Conservation (phyloP, 176 grass and related monocot genomes). For the Avena eriantha region DNA sequence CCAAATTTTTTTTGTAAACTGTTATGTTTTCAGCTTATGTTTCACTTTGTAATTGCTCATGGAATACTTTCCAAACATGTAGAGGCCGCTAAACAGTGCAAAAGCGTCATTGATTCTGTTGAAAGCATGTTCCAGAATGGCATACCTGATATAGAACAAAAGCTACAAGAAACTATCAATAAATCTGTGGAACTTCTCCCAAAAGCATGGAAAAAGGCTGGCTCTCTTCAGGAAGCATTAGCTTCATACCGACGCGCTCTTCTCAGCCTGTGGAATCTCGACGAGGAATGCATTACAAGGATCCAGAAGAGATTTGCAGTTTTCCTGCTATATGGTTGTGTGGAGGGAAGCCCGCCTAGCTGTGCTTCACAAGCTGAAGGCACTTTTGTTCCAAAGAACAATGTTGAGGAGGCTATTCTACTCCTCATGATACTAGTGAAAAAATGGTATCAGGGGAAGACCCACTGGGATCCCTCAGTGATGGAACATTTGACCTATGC, state of each 20-base stretch:
- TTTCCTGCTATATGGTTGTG: slow-evolving; percentile 68
- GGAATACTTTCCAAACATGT: slow-evolving; percentile 25
- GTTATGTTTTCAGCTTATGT: neutral
- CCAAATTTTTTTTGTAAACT: neutral
- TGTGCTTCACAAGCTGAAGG: slow-evolving; percentile 66
- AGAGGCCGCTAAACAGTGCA: slow-evolving; percentile 94
- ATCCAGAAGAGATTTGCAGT: slow-evolving; percentile 83
- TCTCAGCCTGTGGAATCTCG: slow-evolving; percentile 87
- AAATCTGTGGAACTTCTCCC: slow-evolving; percentile 93
- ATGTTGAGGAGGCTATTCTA: slow-evolving; percentile 85
- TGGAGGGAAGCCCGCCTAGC: slow-evolving; percentile 66
- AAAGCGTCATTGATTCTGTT: slow-evolving; percentile 81
- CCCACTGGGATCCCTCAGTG: slow-evolving; percentile 83
- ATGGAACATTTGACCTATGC: slow-evolving; percentile 89
- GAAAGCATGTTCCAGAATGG: slow-evolving; percentile 90
- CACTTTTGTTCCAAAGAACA: slow-evolving; percentile 78
- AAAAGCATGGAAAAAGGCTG: slow-evolving; percentile 84
- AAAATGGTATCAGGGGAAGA: slow-evolving; percentile 76
- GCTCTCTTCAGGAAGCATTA: slow-evolving; percentile 64
- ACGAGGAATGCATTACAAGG: slow-evolving; percentile 74
- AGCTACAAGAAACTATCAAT: slow-evolving; percentile 86
- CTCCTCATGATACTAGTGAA: slow-evolving; percentile 70
- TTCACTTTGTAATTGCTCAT: neutral
- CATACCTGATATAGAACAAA: slow-evolving; percentile 76
- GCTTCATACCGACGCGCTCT: slow-evolving; percentile 74